These are phyloP conservation scores for Xylariaceae sp. DNA, from an alignment of 2,329 filamentous ascomycete genomes.

Conservation along the genomic window DNA sequence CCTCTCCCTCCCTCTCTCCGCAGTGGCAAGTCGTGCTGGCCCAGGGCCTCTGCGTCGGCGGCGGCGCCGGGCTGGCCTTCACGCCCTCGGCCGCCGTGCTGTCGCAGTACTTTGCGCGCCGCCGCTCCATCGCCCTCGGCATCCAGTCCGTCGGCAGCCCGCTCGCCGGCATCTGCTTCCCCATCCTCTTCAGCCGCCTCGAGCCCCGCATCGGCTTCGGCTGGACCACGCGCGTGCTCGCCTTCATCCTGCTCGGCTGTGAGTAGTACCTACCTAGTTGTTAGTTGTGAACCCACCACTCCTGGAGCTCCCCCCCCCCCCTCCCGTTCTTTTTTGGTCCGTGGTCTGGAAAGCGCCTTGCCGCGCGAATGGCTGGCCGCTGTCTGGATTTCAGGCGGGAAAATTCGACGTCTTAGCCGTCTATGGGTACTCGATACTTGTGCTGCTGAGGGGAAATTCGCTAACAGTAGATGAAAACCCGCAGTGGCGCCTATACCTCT, in stretches of 20 bases:
- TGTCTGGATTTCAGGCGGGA: too few relatives aligned
- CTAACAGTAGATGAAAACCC: too few relatives aligned
- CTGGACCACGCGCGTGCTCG: conserved; percentile 21
- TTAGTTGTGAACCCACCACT: not conserved
- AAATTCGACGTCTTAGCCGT: too few relatives aligned
- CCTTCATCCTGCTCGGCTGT: conserved; percentile 21
- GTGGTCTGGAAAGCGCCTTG: too few relatives aligned
- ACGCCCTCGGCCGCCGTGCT: conserved; percentile 28
- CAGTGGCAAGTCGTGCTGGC: conserved; percentile 35
- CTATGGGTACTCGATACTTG: too few relatives aligned
- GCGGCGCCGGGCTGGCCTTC: conserved; percentile 35
- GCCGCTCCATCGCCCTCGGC: conserved; percentile 24
- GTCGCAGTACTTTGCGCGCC: conserved; percentile 24
- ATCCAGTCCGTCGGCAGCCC: conserved; percentile 25
- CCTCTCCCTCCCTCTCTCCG: too few relatives aligned
- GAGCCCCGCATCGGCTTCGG: conserved; percentile 16
- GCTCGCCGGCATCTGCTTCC: conserved; percentile 27
- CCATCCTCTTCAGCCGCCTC: conserved; percentile 20
- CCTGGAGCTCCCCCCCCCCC: too few relatives aligned
- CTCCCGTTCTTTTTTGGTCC: too few relatives aligned
- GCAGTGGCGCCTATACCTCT: not conserved
- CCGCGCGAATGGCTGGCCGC: too few relatives aligned
- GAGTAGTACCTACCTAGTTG: too few relatives aligned
- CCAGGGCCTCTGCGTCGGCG: conserved; percentile 33
- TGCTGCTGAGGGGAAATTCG: too few relatives aligned